phyloP scores from a whole-genome alignment of 1,284 basidiomycete genomes.

The Omphalotus olearius region DNA sequence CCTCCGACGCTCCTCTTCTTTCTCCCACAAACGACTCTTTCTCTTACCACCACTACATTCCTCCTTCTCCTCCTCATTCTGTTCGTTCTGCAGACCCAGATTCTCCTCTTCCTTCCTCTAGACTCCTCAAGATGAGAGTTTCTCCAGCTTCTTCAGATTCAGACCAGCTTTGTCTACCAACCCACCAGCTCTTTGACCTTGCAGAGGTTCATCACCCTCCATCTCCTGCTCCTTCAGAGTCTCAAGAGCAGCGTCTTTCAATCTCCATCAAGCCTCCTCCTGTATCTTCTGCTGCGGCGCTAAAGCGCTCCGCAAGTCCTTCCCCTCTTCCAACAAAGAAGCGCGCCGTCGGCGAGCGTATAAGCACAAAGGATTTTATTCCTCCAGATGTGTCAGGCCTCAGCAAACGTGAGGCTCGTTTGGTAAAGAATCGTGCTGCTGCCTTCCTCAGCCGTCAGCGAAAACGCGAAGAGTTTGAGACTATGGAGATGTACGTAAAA shows the following conservation, averaged over 20 bases:
- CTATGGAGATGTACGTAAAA: constrained; percentile 73
- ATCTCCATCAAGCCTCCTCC: constrained; percentile 22
- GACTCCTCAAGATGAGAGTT: constrained; percentile 46
- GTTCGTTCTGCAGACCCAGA: constrained; percentile 36
- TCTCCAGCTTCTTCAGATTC: constrained; percentile 39
- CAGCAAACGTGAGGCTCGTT: constrained; percentile 83
- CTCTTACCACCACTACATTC: constrained; percentile 42
- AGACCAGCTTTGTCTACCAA: constrained; percentile 53
- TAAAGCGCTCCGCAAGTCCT: constrained; percentile 17
- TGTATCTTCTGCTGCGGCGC: constrained; percentile 3
- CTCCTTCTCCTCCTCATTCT: constrained; percentile 51
- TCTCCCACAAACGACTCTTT: constrained; percentile 36
- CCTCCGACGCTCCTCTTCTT: constrained; percentile 50
- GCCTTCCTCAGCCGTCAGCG: constrained; percentile 87
- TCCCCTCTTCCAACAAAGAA: constrained; percentile 44
- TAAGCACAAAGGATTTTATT: constrained; percentile 78
- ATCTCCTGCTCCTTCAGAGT: constrained; percentile 33
- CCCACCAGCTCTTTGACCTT: constrained; percentile 68
- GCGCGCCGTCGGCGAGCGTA: constrained; percentile 57
- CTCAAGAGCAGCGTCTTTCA: constrained; percentile 21
- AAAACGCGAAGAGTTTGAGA: constrained; percentile 89
- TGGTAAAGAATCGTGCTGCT: constrained; percentile 89
- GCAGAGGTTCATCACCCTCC: constrained; percentile 33
- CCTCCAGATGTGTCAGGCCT: constrained; percentile 86
- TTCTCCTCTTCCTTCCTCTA: constrained; percentile 43